These are phyloP conservation scores for Podaxis rugospora DNA, from an alignment of 768 basidiomycete species.

Conservation along the genomic window DNA sequence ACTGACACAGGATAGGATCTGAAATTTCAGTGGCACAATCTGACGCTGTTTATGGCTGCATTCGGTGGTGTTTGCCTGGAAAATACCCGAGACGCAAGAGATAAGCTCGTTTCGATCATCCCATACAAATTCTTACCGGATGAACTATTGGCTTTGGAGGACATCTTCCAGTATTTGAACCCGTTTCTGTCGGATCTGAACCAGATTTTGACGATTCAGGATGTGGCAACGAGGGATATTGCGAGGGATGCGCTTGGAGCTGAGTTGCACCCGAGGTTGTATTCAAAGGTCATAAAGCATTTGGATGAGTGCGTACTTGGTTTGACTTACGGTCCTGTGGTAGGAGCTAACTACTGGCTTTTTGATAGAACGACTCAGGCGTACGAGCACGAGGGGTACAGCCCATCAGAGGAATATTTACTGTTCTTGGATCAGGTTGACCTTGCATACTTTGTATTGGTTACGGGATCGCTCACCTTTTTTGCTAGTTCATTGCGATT, in stretches of 20 bases:
- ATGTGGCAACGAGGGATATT: conserved; percentile 66
- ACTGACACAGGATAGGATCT: conserved; percentile 46
- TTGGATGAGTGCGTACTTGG: conserved; percentile 61
- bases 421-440: conserved; percentile 73
- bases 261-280: conserved; percentile 71
- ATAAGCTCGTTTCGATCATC: conserved; percentile 50
- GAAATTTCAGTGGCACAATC: conserved; percentile 80
- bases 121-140: conserved; percentile 63
- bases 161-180: conserved; percentile 55
- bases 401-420: conserved; percentile 35
- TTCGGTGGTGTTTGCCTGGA: conserved; percentile 56
- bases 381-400: conserved; percentile 19
- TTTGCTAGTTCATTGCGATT: conserved; percentile 63
- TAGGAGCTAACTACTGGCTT: not conserved
- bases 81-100: conserved; percentile 27
- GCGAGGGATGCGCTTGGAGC: conserved; percentile 77
- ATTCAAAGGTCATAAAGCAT: conserved; percentile 61
- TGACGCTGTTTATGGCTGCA: conserved; percentile 73
- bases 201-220: conserved; percentile 60
- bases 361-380: conserved; percentile 9
- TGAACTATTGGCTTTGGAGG: conserved; percentile 58
- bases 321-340: not conserved
- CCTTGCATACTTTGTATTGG: not conserved
- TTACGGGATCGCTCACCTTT: not conserved
- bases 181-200: conserved; percentile 66